A percentile compares a stretch with the other conserved stretches of the same genome.
phyloP scores from a whole-genome alignment of 192 early-diverging fungal genomes.

The Spizellomyces punctatus region DNA sequence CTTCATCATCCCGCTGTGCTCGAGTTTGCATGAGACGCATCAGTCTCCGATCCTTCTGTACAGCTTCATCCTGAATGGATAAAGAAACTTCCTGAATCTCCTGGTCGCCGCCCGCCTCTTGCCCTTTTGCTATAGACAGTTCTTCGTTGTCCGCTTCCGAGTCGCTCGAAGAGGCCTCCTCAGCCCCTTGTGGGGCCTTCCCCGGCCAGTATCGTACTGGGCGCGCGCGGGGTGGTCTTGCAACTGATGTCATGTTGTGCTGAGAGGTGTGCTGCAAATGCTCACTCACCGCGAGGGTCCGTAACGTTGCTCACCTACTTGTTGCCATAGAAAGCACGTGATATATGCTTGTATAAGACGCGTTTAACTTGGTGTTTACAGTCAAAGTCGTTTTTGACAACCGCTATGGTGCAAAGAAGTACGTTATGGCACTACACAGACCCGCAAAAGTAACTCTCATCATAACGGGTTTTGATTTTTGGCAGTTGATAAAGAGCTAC shows the following conservation, averaged over 20 bases:
- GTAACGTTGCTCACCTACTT: neutral
- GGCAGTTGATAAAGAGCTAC: constrained; percentile 49
- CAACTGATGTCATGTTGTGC: neutral
- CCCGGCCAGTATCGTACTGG: constrained; percentile 54
- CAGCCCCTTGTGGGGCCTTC: constrained; percentile 30
- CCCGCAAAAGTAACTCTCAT: neutral
- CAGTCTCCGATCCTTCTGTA: constrained; percentile 27
- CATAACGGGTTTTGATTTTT: neutral
- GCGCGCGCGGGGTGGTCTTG: neutral
- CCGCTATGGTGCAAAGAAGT: constrained; percentile 26
- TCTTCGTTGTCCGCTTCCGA: constrained; percentile 25
- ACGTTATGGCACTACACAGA: neutral
- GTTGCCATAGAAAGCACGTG: no score
- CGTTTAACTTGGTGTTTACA: no score
- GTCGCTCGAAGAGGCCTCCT: constrained; percentile 10
- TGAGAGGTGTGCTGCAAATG: neutral
- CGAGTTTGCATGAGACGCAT: constrained; percentile 11
- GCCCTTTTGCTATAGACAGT: no score
- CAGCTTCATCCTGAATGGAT: constrained; percentile 15
- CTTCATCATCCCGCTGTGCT: neutral
- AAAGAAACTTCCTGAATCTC: constrained; percentile 4
- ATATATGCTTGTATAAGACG: no score
- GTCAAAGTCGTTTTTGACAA: neutral
- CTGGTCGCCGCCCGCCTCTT: neutral
- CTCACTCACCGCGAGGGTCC: no score